Evolutionary conservation across 192 early-diverging fungal species (phyloP), one percentile per base, ranked within the genome.

Genomic region (Coemansia sp.): DNA sequence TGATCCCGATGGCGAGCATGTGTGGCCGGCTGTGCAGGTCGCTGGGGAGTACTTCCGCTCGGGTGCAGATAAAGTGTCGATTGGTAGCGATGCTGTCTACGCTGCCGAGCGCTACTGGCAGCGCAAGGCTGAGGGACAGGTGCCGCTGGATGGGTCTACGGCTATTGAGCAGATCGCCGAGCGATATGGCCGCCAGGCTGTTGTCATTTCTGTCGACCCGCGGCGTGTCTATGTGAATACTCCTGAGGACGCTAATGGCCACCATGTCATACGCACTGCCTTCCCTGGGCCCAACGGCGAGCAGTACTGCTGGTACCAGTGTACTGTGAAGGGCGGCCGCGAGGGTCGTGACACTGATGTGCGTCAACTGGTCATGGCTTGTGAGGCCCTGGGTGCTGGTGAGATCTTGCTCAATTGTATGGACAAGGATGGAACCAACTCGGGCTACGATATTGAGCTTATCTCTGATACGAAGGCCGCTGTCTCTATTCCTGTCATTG

Each of bases 1-100:
- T 12, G 94, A 99, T 57, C 95, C 96, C 34, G 92, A 93, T 70
- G 95, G 94, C 15, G 76, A 86, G 22, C 75, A 65, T 27, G 57
- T 88, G 33, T 90, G 91, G 78, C 85, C 96, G 0, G 98, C 98
- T 0, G 86, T 98, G 12, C 89, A 97, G n/a, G 98, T 99, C n/a
- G 98, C 96, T 5, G 95, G 95, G 41, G 95, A 94, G 80, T 99
- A 99, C 77, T 99, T 99, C 87, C 88, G 98, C 18, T 97, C 94
- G 16, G 98, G 98, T 6, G 98, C 98, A 3, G 98, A 99, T 84
- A 99, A 99, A 82, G 96, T 99, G 8, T 97, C 96, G 18, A 99
- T 99, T 75, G 98, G 98, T 29, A 95, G 94, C 61, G 98, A 99
- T 84, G 98, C 98, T n/a, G 98, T 99, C 7, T 98, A 96, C 79